Percentiles rank a stretch among this genome's conserved stretches.
These are phyloP conservation scores for Termitomyces sp. DNA, from an alignment of 768 basidiomycete species.

Conservation along the genomic window DNA sequence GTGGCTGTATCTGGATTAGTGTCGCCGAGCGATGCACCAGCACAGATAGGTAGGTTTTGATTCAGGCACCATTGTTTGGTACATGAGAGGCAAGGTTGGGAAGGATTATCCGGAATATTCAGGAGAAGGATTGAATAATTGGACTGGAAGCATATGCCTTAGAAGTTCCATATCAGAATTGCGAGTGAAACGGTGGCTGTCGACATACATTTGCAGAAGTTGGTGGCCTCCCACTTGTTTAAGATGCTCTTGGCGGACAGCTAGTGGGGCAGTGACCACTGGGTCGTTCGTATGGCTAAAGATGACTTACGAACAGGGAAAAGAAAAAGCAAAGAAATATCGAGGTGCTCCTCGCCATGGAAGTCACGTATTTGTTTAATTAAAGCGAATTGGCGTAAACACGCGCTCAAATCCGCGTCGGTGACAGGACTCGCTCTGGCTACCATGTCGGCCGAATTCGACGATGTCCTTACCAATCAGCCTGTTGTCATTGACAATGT, in stretches of 20 bases:
- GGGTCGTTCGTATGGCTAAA: neutral
- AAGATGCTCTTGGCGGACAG: slow-evolving; percentile 35
- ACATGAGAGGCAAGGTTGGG: slow-evolving; percentile 88
- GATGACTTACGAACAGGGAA: slow-evolving; percentile 19
- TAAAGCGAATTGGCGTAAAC: slow-evolving; percentile 1
- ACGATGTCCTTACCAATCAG: slow-evolving; percentile 95
- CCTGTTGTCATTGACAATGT: slow-evolving; percentile 99
- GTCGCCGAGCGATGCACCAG: slow-evolving; percentile 77
- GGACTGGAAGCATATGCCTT: slow-evolving; percentile 87
- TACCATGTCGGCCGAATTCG: slow-evolving; percentile 79
- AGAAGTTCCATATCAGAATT: neutral
- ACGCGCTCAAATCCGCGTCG: slow-evolving; percentile 9
- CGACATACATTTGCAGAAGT: slow-evolving; percentile 80
- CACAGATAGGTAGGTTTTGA: slow-evolving; percentile 82
- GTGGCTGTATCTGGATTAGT: slow-evolving; percentile 90
- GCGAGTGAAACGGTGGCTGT: neutral
- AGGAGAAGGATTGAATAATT: slow-evolving; percentile 86
- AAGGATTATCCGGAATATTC: slow-evolving; percentile 75
- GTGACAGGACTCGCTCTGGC: slow-evolving; percentile 6
- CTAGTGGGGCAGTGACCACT: slow-evolving; percentile 10
- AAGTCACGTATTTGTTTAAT: neutral
- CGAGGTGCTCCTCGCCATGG: slow-evolving; percentile 8
- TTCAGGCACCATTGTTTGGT: slow-evolving; percentile 96
- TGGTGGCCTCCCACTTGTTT: slow-evolving; percentile 85
- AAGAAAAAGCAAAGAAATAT: slow-evolving; percentile 11